Percentiles rank a stretch among this genome's conserved stretches.
Conservation (phyloP, 768 basidiomycete genomes). For the Xerocomus brunneocitrinus region DNA sequence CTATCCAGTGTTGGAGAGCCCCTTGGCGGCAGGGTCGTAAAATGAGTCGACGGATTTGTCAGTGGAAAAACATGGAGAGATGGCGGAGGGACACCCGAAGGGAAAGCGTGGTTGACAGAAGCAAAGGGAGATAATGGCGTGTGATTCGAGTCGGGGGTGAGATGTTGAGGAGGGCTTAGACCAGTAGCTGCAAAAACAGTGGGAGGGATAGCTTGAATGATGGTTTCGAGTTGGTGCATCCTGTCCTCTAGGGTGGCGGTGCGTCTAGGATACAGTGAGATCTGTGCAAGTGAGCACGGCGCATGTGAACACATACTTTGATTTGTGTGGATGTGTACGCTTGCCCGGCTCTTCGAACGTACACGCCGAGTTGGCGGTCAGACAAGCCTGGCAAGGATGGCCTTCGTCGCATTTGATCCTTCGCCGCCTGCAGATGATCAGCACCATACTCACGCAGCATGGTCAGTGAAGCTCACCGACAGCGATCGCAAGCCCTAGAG, state of each 20-base stretch:
- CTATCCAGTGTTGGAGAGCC: conserved; percentile 44
- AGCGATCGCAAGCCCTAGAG: conserved; percentile 81
- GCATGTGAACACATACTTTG: conserved; percentile 55
- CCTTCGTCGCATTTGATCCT: conserved; percentile 88
- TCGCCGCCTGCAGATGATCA: conserved; percentile 50
- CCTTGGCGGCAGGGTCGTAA: conserved; percentile 45
- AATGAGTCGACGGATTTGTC: conserved; percentile 77
- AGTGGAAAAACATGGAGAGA: conserved; percentile 75
- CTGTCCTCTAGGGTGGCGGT: conserved; percentile 82
- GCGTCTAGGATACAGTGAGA: conserved; percentile 41
- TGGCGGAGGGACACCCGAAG: conserved; percentile 69
- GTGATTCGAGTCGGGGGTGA: conserved; percentile 31
- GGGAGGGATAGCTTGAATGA: conserved; percentile 81
- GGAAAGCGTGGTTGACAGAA: conserved; percentile 38
- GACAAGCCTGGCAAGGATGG: conserved; percentile 82
- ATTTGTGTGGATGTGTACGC: conserved; percentile 81
- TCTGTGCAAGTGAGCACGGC: conserved; percentile 3
- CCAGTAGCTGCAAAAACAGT: conserved; percentile 69
- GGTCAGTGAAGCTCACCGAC: conserved; percentile 55
- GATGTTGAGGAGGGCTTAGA: conserved; percentile 30
- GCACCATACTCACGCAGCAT: neutral
- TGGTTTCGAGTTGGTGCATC: conserved; percentile 82
- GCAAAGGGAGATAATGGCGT: conserved; percentile 36
- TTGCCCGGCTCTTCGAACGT: conserved; percentile 88
- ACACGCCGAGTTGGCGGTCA: conserved; percentile 77